These are phyloP conservation scores for Pseudogymnoascus sp. DNA, from an alignment of 2,329 filamentous ascomycete species.

Conservation along the genomic window DNA sequence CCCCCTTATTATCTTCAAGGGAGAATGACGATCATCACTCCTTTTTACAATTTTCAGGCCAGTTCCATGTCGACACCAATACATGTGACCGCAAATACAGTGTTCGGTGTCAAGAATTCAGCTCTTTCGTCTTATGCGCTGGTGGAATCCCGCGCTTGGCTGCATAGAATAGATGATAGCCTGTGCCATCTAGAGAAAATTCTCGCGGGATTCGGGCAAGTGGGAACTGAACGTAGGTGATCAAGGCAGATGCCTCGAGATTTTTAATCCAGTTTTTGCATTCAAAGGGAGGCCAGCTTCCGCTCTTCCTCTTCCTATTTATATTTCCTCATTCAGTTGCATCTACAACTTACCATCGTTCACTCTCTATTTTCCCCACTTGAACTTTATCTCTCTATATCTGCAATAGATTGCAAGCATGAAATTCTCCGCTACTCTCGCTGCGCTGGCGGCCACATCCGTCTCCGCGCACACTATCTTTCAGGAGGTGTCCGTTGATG, in stretches of 20 bases:
- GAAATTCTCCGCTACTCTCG: background rate
- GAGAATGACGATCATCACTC: background rate
- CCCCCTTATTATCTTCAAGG: background rate
- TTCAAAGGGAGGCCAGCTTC: background rate
- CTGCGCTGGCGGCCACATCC: slow-evolving; percentile 24
- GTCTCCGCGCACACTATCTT: slow-evolving; percentile 36
- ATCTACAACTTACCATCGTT: background rate
- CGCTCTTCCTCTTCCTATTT: background rate
- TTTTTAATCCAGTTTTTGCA: background rate
- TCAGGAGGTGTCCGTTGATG: slow-evolving; percentile 40
- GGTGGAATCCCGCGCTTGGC: background rate
- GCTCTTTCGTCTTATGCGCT: background rate
- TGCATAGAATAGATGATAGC: slow-evolving; percentile 8
- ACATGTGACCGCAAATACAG: background rate
- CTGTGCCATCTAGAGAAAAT: slow-evolving; percentile 4
- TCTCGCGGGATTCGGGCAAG: background rate
- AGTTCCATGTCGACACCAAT: background rate
- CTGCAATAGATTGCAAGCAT: background rate
- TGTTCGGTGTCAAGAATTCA: background rate
- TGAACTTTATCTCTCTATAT: background rate
- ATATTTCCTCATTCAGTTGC: background rate
- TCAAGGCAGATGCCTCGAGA: background rate
- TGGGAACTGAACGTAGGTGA: background rate
- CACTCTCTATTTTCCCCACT: background rate
- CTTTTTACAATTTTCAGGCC: background rate